Base-by-base conservation (phyloP, 2,329 filamentous ascomycete genomes). In the Grosmannia clavigera region DNA sequence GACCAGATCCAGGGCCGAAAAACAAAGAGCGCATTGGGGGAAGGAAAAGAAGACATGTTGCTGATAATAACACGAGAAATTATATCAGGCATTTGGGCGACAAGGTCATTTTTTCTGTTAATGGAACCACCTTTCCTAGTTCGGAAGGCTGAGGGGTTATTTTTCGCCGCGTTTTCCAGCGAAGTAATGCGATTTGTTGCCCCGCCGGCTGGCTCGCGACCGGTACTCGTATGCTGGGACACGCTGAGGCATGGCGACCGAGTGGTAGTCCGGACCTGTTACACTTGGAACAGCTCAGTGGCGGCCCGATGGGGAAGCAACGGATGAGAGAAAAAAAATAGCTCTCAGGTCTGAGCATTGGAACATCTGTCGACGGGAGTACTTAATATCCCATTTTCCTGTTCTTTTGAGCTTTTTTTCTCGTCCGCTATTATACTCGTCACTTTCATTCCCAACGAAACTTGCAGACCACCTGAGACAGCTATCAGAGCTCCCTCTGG, bases 141-240 rank as follows among this genome's bases (percentile, higher is more conserved):
- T 40, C 22, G 52, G 50, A 54, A 43, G 54, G 59, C 61, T 64
- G 64, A 64, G 64, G 62, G 64, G 64, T 60, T 56, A 53, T 64
- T 63, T 63, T 64, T 65, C 62, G 60, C 62, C 62, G 64, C 62
- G 61, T 60, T 64, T 63, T 65, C 60, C 61, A 65, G 64, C 64
- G 64, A 61, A 50, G 55, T 46, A 40, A 53, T 60, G 52, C 51
- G 27, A 61, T 58, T 63, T 58, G 60, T 38, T 46, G 48, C 46
- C 54, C 50, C 57, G 55, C 55, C 46, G 38, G 55, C 22, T 48
- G 38, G 40, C 40, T 25, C 27, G 22, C 29, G 27, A 19, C 16
- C 22, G 51, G 22, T 31, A 27, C 53, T 55, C 51, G 46, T 50
- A 50, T 50, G 46, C 46, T 50, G 46, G 27, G 51, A 27, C 46